Percentiles rank a stretch among this genome's conserved stretches.
These are phyloP conservation scores for Chamaecyparis obtusa DNA, from an alignment of 75 land plant genomes.

Conservation along the genomic window DNA sequence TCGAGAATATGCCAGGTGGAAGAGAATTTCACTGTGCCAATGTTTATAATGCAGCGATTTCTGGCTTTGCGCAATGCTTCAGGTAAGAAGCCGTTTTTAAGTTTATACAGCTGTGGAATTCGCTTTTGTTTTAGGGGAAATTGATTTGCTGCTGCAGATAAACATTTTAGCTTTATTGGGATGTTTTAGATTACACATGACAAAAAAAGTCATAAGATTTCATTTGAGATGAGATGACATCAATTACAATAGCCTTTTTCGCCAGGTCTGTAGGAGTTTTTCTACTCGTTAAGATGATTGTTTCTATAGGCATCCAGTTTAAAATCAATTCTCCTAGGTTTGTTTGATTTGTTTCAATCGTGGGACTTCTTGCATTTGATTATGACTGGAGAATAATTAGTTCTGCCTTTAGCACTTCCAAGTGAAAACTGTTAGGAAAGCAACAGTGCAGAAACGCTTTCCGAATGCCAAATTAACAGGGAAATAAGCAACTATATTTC, in stretches of 20 bases:
- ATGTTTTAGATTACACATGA: not conserved
- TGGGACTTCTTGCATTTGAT: not conserved
- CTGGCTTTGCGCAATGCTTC: conserved; percentile 41
- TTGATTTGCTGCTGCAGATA: not conserved
- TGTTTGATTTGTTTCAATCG: not conserved
- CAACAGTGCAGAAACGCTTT: no score
- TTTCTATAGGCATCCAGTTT: not conserved
- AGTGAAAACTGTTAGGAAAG: no score
- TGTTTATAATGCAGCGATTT: conserved; percentile 72
- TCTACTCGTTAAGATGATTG: not conserved
- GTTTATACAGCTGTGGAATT: not conserved
- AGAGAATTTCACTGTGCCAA: conserved; percentile 43
- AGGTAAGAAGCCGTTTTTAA: conserved; percentile 35
- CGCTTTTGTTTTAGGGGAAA: not conserved
- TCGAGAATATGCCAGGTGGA: conserved; percentile 41
- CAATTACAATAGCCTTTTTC: not conserved
- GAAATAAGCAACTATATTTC: no score
- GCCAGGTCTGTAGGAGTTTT: not conserved
- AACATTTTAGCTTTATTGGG: not conserved
- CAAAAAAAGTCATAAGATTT: not conserved
- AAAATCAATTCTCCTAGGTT: not conserved
- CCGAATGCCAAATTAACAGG: no score
- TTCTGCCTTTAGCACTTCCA: not conserved
- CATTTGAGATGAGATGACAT: not conserved
- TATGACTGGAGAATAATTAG: not conserved